A percentile compares a stretch with the other conserved stretches of the same genome.
phyloP scores from a whole-genome alignment of 2,329 filamentous ascomycete species.

The Periconia macrospinosa region DNA sequence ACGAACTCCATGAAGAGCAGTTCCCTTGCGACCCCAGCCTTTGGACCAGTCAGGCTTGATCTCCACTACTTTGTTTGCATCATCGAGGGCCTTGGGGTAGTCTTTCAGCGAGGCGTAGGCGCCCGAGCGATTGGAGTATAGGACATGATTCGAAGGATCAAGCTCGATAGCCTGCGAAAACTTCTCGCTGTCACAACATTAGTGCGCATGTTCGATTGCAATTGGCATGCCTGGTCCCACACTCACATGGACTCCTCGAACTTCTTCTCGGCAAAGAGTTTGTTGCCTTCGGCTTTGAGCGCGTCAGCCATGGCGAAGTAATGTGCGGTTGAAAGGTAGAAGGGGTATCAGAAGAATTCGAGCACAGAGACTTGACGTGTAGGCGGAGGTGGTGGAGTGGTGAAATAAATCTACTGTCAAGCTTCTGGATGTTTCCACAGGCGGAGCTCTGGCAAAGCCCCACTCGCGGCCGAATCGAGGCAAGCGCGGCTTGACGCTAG shows the following conservation, averaged over 20 bases:
- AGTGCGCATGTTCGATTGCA: slow-evolving; percentile 8
- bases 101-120: slow-evolving; percentile 86
- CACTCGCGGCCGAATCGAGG: slow-evolving; percentile 11
- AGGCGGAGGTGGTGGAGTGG: slow-evolving; percentile 21
- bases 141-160: slow-evolving; percentile 88
- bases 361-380: slow-evolving; percentile 7
- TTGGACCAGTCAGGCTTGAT: slow-evolving; percentile 98
- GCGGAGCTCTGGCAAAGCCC: slow-evolving; percentile 24
- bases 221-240: slow-evolving; percentile 18
- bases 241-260: slow-evolving; percentile 93
- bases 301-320: slow-evolving; percentile 64
- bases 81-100: slow-evolving; percentile 79
- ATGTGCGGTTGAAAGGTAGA: slow-evolving; percentile 1
- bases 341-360: slow-evolving; percentile 5
- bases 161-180: slow-evolving; percentile 91
- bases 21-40: slow-evolving; percentile 91
- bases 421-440: slow-evolving; percentile 42
- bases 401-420: slow-evolving; percentile 35
- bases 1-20: slow-evolving; percentile 83
- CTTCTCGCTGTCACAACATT: slow-evolving; percentile 67
- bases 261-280: slow-evolving; percentile 96
- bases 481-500: slow-evolving; percentile 12
- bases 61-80: slow-evolving; percentile 91
- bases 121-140: slow-evolving; percentile 95
- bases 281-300: slow-evolving; percentile 97